phyloP scores from a whole-genome alignment of 495 filamentous ascomycete genomes.

The Annulohypoxylon stygium region DNA sequence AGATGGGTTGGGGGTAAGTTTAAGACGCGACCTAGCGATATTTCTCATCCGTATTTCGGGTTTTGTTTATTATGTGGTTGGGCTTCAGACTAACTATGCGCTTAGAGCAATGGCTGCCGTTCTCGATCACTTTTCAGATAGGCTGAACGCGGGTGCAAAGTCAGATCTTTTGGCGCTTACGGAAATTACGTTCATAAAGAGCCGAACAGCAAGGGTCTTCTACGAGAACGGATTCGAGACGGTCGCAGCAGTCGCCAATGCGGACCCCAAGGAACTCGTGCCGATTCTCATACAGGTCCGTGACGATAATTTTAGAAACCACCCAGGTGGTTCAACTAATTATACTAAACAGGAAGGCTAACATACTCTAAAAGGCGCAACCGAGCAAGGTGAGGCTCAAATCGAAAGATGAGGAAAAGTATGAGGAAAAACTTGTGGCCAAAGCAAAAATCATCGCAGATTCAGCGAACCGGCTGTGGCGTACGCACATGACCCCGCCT shows the following conservation, averaged over 20 bases:
- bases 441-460: conserved; percentile 78
- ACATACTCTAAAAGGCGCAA: conserved; percentile 60
- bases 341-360: conserved; percentile 8
- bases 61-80: neutral
- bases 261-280: conserved; percentile 74
- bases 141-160: conserved; percentile 79
- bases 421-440: conserved; percentile 70
- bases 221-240: conserved; percentile 82
- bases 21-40: neutral
- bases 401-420: conserved; percentile 71
- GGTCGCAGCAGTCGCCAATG: conserved; percentile 74
- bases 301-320: neutral
- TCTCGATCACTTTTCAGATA: conserved; percentile 81
- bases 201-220: conserved; percentile 79
- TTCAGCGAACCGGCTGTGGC: conserved; percentile 80
- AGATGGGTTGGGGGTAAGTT: conserved; percentile 70
- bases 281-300: conserved; percentile 77
- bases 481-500: conserved; percentile 58
- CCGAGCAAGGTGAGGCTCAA: conserved; percentile 72
- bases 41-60: neutral
- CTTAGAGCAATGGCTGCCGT: conserved; percentile 74
- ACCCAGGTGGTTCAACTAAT: no score
- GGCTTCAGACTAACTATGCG: conserved; percentile 18
- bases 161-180: conserved; percentile 80
- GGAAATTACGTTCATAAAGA: conserved; percentile 82